phyloP scores from a whole-genome alignment of 805 yeast species.

The Scheffersomyces lignosus region DNA sequence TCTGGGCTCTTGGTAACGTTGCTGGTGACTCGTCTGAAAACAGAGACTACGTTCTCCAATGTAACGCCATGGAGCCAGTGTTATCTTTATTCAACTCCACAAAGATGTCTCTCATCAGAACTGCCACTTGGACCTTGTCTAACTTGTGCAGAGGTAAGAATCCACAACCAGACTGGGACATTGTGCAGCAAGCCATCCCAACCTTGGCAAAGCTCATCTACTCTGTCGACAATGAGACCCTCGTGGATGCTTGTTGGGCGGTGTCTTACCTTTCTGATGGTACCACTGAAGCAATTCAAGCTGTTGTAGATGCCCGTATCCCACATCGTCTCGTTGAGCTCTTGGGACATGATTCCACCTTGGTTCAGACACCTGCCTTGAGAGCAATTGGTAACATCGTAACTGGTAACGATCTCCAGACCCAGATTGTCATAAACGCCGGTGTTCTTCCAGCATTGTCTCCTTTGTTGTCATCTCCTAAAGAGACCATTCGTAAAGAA shows the following conservation, averaged over 20 bases:
- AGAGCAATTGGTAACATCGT: slow-evolving; percentile 98
- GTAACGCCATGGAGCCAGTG: slow-evolving; percentile 89
- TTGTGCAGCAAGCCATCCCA: slow-evolving; percentile 85
- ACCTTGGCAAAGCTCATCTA: slow-evolving; percentile 88
- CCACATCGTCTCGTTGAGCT: slow-evolving; percentile 93
- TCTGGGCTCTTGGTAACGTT: slow-evolving; percentile 98
- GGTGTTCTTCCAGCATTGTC: slow-evolving; percentile 88
- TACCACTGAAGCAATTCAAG: slow-evolving; percentile 88
- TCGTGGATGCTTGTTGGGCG: slow-evolving; percentile 99
- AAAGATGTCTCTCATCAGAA: slow-evolving; percentile 87
- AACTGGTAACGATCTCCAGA: slow-evolving; percentile 94
- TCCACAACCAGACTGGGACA: slow-evolving; percentile 94
- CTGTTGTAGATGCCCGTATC: slow-evolving; percentile 93
- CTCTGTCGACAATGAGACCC: slow-evolving; percentile 87
- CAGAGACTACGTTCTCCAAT: slow-evolving; percentile 84
- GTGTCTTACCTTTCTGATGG: slow-evolving; percentile 95
- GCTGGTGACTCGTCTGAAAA: slow-evolving; percentile 94
- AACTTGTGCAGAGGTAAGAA: slow-evolving; percentile 94
- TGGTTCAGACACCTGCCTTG: slow-evolving; percentile 95
- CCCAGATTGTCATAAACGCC: slow-evolving; percentile 90
- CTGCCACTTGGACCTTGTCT: slow-evolving; percentile 97
- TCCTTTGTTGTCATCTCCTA: slow-evolving; percentile 75
- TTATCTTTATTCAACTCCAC: slow-evolving; percentile 74
- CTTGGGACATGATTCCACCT: slow-evolving; percentile 75
- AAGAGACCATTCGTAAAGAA: slow-evolving; percentile 93